phyloP scores from a whole-genome alignment of 805 yeast genomes.

The Candida arabinofermentans region DNA sequence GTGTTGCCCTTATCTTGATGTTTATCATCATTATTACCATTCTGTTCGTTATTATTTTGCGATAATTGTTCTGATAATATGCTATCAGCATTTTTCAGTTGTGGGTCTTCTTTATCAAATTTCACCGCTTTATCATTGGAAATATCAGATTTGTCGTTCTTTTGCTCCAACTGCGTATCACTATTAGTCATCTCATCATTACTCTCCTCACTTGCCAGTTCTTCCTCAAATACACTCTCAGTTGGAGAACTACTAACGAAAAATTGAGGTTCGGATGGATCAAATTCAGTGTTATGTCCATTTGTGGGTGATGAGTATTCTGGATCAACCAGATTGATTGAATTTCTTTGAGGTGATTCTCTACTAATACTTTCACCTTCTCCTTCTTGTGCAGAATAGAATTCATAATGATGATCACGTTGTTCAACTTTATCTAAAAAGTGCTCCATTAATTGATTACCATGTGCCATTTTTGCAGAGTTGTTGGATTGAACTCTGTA shows the following conservation, averaged over 20 bases:
- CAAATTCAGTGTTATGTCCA: conserved; percentile 52
- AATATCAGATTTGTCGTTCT: too few species aligned
- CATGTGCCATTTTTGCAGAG: conserved; percentile 35
- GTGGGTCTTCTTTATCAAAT: too few species aligned
- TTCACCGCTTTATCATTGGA: too few species aligned
- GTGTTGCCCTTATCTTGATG: background rate
- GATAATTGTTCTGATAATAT: too few species aligned
- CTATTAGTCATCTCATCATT: background rate
- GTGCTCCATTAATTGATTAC: conserved; percentile 60
- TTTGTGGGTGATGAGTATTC: conserved; percentile 31
- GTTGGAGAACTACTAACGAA: conserved; percentile 49
- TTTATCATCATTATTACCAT: conserved; percentile 1
- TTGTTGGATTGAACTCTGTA: conserved; percentile 70
- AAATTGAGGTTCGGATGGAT: conserved; percentile 91
- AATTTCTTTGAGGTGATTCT: conserved; percentile 19
- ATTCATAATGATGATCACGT: conserved; percentile 88
- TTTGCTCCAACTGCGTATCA: too few species aligned
- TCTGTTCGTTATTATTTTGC: too few species aligned
- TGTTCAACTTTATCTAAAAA: conserved; percentile 78
- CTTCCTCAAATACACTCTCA: conserved; percentile 26
- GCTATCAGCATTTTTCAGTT: too few species aligned
- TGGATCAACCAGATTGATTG: conserved; percentile 16
- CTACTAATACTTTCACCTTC: conserved; percentile 7
- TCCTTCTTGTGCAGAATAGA: conserved; percentile 74
- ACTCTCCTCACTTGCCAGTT: conserved; percentile 6